phyloP scores from a whole-genome alignment of 1,139 yeast species.

The Tardiomyces blankii region DNA sequence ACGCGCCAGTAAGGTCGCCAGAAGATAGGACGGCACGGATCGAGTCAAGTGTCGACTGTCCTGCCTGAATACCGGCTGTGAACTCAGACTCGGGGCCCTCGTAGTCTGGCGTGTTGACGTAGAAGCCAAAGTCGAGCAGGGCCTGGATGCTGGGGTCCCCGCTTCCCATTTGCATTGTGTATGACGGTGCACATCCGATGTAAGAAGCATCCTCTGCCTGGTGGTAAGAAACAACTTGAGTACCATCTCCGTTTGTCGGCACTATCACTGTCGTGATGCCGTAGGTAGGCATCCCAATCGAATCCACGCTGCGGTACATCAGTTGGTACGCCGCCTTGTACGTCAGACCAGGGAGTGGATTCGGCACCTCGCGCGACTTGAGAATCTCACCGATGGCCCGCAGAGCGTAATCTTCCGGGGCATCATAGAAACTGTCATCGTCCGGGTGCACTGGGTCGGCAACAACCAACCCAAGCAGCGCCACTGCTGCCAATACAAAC shows the following conservation, averaged over 20 bases:
- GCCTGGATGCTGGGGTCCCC: constrained; percentile 1
- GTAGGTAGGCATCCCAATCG: constrained; percentile 16
- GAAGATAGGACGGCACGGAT: constrained; percentile 14
- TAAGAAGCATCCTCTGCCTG: constrained; percentile 19
- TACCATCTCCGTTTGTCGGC: constrained; percentile 11
- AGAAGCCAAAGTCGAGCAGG: constrained; percentile 10
- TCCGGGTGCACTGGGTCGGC: no score
- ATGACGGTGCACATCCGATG: constrained; percentile 21
- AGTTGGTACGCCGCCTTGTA: constrained; percentile 15
- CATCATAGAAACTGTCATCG: no score
- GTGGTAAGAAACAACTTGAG: constrained; percentile 19
- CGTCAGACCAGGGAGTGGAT: no score
- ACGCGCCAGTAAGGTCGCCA: constrained; percentile 5
- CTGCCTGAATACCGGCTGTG: constrained; percentile 14
- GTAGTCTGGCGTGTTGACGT: constrained; percentile 18
- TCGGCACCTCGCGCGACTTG: no score
- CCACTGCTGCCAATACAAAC: no score
- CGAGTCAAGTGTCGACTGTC: constrained; percentile 18
- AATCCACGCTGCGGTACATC: constrained; percentile 15
- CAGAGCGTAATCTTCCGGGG: no score
- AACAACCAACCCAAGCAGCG: no score
- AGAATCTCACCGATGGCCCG: no score
- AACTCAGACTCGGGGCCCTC: constrained; percentile 16
- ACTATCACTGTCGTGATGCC: constrained; percentile 22
- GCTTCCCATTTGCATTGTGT: constrained; percentile 1